Evolutionary conservation across 257 asterid genomes (phyloP).

Genomic region (Pogostemon cablin): DNA sequence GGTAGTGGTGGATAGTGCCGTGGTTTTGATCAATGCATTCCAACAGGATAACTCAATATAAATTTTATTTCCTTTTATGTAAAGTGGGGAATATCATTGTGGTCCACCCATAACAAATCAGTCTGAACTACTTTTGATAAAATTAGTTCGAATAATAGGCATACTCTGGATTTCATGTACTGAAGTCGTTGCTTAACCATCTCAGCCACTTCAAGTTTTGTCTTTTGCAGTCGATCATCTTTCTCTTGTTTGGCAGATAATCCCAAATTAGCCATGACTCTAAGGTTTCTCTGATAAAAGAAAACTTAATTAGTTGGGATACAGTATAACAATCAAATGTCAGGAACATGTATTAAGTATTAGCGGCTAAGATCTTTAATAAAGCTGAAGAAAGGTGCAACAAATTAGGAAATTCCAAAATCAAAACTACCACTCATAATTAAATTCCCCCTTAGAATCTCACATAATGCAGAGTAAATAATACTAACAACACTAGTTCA

Average conservation of each 20-base stretch:
- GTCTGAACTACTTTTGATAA: constrained; percentile 11
- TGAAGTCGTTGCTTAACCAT: constrained; percentile 77
- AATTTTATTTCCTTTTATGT: neutral
- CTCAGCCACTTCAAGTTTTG: constrained; percentile 89
- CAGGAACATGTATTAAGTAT: constrained; percentile 22
- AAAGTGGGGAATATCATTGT: neutral
- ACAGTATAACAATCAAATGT: constrained; percentile 10
- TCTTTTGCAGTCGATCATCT: constrained; percentile 73
- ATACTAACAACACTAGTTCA: neutral
- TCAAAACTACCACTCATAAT: constrained; percentile 13
- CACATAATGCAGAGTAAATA: too few species aligned
- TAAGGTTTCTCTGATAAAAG: constrained; percentile 76
- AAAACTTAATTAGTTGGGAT: constrained; percentile 21
- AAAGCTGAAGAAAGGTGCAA: neutral
- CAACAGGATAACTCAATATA: neutral
- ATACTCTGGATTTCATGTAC: constrained; percentile 71
- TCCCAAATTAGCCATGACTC: constrained; percentile 76
- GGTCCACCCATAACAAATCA: constrained; percentile 9
- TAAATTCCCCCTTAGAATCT: neutral
- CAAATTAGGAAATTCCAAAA: neutral
- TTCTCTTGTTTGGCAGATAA: constrained; percentile 89
- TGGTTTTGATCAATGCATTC: constrained; percentile 15
- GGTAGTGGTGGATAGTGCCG: neutral
- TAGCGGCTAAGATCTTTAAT: constrained; percentile 13
- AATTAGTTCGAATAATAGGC: constrained; percentile 27